These are phyloP conservation scores for Microbotryum violaceum DNA, from an alignment of 1,284 basidiomycete species.

Conservation along the genomic window DNA sequence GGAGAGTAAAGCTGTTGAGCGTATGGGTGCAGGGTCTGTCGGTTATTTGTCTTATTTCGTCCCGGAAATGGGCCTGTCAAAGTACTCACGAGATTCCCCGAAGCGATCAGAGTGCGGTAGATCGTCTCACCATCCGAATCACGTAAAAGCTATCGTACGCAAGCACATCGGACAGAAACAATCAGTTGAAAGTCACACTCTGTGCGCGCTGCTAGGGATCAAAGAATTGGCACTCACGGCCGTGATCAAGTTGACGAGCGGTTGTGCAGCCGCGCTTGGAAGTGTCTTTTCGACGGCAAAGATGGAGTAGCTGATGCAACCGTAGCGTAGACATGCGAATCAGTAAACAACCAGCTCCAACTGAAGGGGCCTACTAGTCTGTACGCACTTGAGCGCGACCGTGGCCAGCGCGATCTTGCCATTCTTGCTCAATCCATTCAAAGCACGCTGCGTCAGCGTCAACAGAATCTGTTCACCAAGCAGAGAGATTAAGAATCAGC, in stretches of 20 bases:
- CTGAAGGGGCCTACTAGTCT: background rate
- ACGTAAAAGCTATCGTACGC: constrained; percentile 50
- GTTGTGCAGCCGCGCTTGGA: constrained; percentile 29
- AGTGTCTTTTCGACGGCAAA: constrained; percentile 40
- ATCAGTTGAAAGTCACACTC: background rate
- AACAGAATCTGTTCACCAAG: constrained; percentile 50
- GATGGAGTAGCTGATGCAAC: constrained; percentile 42
- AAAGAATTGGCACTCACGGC: constrained; percentile 23
- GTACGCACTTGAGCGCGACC: constrained; percentile 64
- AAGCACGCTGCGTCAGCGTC: constrained; percentile 49
- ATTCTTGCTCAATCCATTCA: constrained; percentile 55
- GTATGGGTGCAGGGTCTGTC: background rate
- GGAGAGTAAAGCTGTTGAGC: no score
- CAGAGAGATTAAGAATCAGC: constrained; percentile 10
- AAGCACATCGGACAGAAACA: constrained; percentile 17
- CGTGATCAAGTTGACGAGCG: constrained; percentile 33
- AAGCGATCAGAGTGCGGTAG: constrained; percentile 74
- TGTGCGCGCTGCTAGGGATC: constrained; percentile 13
- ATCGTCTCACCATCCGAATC: constrained; percentile 74
- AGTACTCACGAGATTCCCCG: constrained; percentile 72
- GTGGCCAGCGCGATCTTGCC: constrained; percentile 68
- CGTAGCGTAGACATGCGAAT: background rate
- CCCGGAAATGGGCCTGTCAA: background rate
- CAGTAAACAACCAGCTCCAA: background rate
- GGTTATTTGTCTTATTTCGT: background rate